Base-by-base conservation (phyloP, 2,329 filamentous ascomycete species). In the Talaromyces piceae region DNA sequence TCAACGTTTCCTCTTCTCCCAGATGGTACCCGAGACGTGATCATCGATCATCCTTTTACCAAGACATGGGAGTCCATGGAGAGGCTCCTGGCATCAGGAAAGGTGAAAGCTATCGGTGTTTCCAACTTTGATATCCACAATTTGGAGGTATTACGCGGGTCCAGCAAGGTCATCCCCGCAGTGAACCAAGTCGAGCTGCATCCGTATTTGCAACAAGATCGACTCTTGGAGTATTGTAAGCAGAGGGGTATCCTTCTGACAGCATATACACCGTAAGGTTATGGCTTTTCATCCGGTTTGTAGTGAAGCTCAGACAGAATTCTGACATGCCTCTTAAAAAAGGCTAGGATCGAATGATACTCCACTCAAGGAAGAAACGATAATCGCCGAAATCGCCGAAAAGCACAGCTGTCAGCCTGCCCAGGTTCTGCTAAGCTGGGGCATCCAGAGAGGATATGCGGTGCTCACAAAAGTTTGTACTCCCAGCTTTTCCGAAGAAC, bases 51-150 rank as follows among this genome's bases (percentile, higher is more conserved):
- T 75, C 82, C 81, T 59, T 86, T 91, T 67, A 72, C 87, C 57
- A 77, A 87, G 53, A 88, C 86, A 47, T 94, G 87, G 86, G 84
- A 84, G 72, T 78, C 78, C 43, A 80, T 84, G 79, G 81, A 84
- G 67, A 73, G 72, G 52, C 66, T 82, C n/a, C 69, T 77, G 7
- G 65, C 68, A 39, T 71, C 73, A 41, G 76, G 77, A 56, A 81
- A 81, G 64, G 73, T 75, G 22, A 73, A 73, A 56, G 72, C 76
- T 47, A 82, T 83, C 50, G 80, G 80, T 25, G 75, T 83, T 37
- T 78, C 75, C 56, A 83, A 83, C 70, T 83, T 76, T 66, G 77
- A 74, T 28, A 68, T 73, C 31, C 60, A 68, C 16, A 74, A 74
- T 69, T 67, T 83, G 59, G 74, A 83, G 61, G 71, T 72, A 45